Base-by-base conservation (phyloP, 192 early-diverging fungal genomes). In the Coemansia sp. region DNA sequence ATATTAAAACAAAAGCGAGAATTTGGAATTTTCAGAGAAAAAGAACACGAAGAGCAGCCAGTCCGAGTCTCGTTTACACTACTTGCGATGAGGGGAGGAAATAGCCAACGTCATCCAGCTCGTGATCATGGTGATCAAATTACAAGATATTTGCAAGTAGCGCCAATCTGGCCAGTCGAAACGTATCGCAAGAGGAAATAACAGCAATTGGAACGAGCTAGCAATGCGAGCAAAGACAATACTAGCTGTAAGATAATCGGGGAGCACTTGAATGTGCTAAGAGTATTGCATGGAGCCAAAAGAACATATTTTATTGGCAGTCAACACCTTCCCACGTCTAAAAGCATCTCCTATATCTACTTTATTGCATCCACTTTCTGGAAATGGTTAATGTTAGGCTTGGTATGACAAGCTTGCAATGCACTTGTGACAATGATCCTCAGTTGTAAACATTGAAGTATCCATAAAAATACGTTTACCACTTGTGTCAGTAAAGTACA, bases 81-180 rank as follows among this genome's bases (percentile, higher is more conserved):
- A 1, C 42, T 19, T 17, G 42, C 15, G 15, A 17, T 5, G 46
- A n/a, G 2, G 4, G 46, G 7, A n/a, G 46, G 19, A 48, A 2
- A 48, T 1, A 29, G 51, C 51, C 51, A 53, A 53, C 51, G 51
- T 53, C 51, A 53, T 53, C 51, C 23, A 53, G 51, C 25, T 23
- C 27, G 11, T 29, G 51, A 53, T 53, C 23, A 12, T 27, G 2
- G 51, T 29, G 25, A 55, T 55, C 15, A 27, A 15, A 55, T 55
- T 12, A 15, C 25, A 12, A 27, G 3, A 8, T 12, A 51, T 27
- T 8, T 27, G 21, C 29, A 10, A 9, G 51, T 10, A 55, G 51
- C 27, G 25, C 27, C 27, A 55, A 29, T 29, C 25, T 9, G 9
- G 25, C 51, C 51, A 50, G 4, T 42, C 14, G 12, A 42, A 9